Evolutionary conservation across 2,329 filamentous ascomycete species (phyloP).

Genomic region (Nemania bipapillata): DNA sequence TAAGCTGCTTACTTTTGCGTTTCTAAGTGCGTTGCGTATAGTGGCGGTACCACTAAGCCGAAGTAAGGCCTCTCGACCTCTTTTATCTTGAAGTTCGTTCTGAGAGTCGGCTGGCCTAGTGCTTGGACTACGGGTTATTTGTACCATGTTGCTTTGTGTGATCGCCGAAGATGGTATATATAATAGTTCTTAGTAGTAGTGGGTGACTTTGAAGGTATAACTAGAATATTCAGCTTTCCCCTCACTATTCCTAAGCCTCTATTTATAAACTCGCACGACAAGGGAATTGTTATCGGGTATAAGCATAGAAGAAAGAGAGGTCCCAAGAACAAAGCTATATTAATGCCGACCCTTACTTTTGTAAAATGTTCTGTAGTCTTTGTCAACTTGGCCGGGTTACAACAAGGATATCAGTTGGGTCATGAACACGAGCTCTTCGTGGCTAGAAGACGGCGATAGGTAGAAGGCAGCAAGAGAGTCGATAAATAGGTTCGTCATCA

Average conservation of each 20-base stretch:
- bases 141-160: background rate
- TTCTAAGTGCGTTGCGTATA: background rate
- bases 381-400: background rate
- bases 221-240: background rate
- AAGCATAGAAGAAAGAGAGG: background rate
- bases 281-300: background rate
- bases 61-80: background rate
- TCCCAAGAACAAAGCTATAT: background rate
- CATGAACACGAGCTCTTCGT: too few species aligned
- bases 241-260: background rate
- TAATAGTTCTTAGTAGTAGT: background rate
- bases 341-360: background rate
- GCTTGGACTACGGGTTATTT: background rate
- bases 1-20: background rate
- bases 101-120: background rate
- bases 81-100: background rate
- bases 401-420: background rate
- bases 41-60: background rate
- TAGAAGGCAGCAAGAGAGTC: background rate
- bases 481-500: background rate
- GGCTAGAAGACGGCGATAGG: background rate
- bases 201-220: background rate
- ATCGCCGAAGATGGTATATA: background rate
- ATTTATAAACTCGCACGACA: background rate
- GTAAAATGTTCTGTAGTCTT: background rate